Evolutionary conservation across 75 land plant species (phyloP), one percentile per base, ranked within the genome.

Genomic region (Pinus tabuliformis): DNA sequence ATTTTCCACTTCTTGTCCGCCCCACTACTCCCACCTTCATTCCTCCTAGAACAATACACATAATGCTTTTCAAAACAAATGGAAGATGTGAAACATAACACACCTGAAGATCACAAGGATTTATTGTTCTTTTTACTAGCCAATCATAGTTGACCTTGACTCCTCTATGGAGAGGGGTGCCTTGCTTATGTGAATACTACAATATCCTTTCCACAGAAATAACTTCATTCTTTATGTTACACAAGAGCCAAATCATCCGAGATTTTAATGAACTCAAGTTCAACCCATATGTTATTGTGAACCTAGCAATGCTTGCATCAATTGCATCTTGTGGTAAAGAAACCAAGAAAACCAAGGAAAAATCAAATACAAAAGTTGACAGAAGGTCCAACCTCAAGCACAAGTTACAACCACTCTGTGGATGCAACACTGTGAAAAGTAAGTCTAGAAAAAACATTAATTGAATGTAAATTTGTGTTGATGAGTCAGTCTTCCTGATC

Each of bases 191-290:
- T 56, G 88, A 83, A 81, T 85, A 94, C 57, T 96, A 95, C 57
- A 88, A 84, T 24, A 96, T 90, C 66, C 99, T 86, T 80, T 94
- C 99, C 15, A 96, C 93, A n/a, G 91, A 90, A 63, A 96, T 92
- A 82, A 92, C 90, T 76, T 92, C 91, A 79, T 89, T 96, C 83
- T 94, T 95, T 6, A 96, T 83, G 75, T 86, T 83, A 78, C 92
- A 90, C 15, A 96, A 74, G 74, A 85, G 85, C 95, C 93, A 96
- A 63, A 92, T 80, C 37, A 90, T 84, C 91, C 90, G 85, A 26
- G 87, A 84, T 64, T 91, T 90, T 1, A 93, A 74, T 15, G 81
- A 80, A 82, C 85, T 89, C 26, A 96, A 45, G 58, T 84, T 88
- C 83, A 94, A 58, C 59, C 94, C 97, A 81, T 94, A 94, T 2